Evolutionary conservation across 2,329 filamentous ascomycete genomes (phyloP), one percentile per base, ranked within the genome.

Genomic region (Cladophialophora immunda): DNA sequence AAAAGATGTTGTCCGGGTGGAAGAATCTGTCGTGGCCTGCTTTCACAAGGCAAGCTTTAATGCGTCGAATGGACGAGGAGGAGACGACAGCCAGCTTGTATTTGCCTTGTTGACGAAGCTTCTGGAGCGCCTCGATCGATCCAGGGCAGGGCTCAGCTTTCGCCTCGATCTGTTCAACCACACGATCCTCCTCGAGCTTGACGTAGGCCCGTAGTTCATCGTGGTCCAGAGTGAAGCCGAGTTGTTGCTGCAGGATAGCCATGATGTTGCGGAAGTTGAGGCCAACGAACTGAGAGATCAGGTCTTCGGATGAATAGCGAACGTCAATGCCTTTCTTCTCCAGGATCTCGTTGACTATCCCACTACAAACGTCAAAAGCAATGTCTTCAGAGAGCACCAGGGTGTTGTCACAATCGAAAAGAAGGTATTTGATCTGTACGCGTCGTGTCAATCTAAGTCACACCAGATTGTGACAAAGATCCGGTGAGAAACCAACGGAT

Each of bases 231-330:
- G 85, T 81, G 80, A 97, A 94, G 79, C 85, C 84, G 84, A 92
- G 89, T 79, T 91, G 90, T 78, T 88, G 82, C 80, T 93, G 89
- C 68, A 97, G 87, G 68, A 87, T 88, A 66, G 83, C 80, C 81
- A 97, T 89, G 92, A 97, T 97, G 80, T 92, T 92, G 73, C 93
- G 92, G 86, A 97, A 97, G 86, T 96, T 97, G 79, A 95, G 91
- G 74, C 94, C 93, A 73, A 97, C 92, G 75, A 96, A 97, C 81
- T 97, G 92, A 73, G 85, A 83, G 81, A 97, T 92, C 70, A 97
- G 89, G 67, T 88, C 85, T 56, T 89, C 87, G 75, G 91, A 91
- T 3, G 91, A 93, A 84, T 96, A 97, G 77, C 86, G 87, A 73
- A 87, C 84, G 29, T 84, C 76, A 74, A 92, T 83, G 74, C 84